Percentiles rank a stretch among this genome's conserved stretches.
These are phyloP conservation scores for Botryotinia narcissicola DNA, from an alignment of 2,329 filamentous ascomycete genomes.

Conservation along the genomic window DNA sequence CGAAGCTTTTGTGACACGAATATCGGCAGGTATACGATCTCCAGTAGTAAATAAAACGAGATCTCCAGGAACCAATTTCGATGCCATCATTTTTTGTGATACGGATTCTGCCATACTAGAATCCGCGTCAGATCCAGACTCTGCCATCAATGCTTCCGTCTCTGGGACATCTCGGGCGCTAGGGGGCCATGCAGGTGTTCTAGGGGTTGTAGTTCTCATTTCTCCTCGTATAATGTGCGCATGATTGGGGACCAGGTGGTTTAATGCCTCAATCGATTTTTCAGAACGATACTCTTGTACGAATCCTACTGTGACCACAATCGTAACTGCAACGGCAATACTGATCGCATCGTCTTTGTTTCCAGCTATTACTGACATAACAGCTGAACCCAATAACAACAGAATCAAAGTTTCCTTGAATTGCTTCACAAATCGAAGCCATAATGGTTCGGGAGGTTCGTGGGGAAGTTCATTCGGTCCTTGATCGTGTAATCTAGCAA, in stretches of 20 bases:
- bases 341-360: conserved; percentile 95
- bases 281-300: conserved; percentile 97
- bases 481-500: conserved; percentile 73
- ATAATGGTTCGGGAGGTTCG: conserved; percentile 89
- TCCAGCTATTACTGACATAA: conserved; percentile 83
- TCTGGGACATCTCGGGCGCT: conserved; percentile 33
- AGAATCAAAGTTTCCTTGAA: conserved; percentile 95
- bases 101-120: conserved; percentile 59
- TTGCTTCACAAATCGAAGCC: conserved; percentile 92
- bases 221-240: conserved; percentile 79
- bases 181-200: conserved; percentile 49
- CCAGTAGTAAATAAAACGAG: conserved; percentile 92
- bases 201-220: conserved; percentile 26
- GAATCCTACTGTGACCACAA: conserved; percentile 94
- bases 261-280: conserved; percentile 93
- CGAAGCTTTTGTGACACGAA: conserved; percentile 85
- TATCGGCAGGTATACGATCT: conserved; percentile 93
- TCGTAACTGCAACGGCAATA: conserved; percentile 93
- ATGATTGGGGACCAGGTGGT: conserved; percentile 89
- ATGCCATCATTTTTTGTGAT: conserved; percentile 82
- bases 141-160: conserved; percentile 30
- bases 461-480: conserved; percentile 94
- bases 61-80: conserved; percentile 86
- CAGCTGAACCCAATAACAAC: conserved; percentile 84
- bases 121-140: conserved; percentile 43